These are phyloP conservation scores for Mesembryanthemum crystallinum DNA, from an alignment of 148 eudicot genomes.

Conservation along the genomic window DNA sequence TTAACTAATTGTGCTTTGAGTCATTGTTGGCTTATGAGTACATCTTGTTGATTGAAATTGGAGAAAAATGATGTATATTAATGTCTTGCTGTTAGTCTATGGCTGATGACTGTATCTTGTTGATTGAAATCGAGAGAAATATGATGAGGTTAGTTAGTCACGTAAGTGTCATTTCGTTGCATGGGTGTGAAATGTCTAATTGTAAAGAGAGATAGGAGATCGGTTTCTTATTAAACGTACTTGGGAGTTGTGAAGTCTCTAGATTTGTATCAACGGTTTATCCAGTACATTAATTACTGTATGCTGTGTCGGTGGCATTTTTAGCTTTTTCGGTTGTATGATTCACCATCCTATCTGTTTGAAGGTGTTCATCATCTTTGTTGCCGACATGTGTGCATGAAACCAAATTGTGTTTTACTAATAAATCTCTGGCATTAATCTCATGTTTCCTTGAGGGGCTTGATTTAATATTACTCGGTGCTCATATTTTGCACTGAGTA, in stretches of 20 bases:
- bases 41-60: not conserved
- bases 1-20: not conserved
- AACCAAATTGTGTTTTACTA: not conserved
- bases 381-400: not conserved
- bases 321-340: not conserved
- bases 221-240: not conserved
- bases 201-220: not conserved
- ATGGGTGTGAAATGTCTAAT: not conserved
- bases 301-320: not conserved
- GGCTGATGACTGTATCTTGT: not conserved
- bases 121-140: not conserved
- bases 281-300: slow-evolving; percentile 8
- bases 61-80: not conserved
- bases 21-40: not conserved
- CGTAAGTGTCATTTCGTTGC: slow-evolving; percentile 1
- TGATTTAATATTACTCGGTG: not conserved
- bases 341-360: not conserved
- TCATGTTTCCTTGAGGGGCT: not conserved
- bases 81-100: no score
- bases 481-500: not conserved
- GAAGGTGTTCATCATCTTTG: not conserved
- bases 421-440: not conserved
- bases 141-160: not conserved
- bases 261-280: slow-evolving; percentile 4
- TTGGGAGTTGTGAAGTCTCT: slow-evolving; percentile 9